Evolutionary conservation across 768 basidiomycete species (phyloP), one percentile per base, ranked within the genome.

Genomic region (Hypholoma fasciculare): DNA sequence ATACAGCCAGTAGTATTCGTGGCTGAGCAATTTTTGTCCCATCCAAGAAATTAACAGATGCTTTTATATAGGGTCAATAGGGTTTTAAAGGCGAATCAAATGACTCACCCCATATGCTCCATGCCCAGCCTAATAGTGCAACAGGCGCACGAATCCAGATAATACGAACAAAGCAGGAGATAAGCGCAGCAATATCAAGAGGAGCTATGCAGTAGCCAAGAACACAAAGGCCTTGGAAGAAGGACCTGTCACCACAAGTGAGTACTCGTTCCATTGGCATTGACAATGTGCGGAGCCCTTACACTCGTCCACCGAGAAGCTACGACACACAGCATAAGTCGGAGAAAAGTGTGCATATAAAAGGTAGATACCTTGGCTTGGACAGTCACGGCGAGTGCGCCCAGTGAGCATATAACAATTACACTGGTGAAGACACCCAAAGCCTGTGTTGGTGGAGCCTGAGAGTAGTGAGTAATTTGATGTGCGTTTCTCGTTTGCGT

Each of bases 121-220:
- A 98, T 38, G 82, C 94, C 90, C 94, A 96, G 12, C 93, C 90
- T 17, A 87, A 79, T 26, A 96, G 71, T 46, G 94, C 89, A 30
- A 98, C 72, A 9, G 96, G 96, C 30, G 87, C 88, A 56, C 96
- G 84, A 57, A 98, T 78, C 75, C 90, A 97, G 49, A 98, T 88
- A 27, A 87, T 74, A 46, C 83, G 90, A 14, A 98, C 86, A 64
- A 96, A 94, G 65, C 88, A 89, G 1, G 93, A 83, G 46, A 97
- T 81, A 30, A 98, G 75, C 2, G 95, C 95, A 7, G 96, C 96
- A 43, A 96, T 85, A 61, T 96, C 84, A 51, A 98, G 82, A 13
- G 96, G 96, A 7, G 94, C 96, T 55, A 98, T 83, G 67, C 96
- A 98, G 67, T 98, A 98, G 0, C 96, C 96, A 3, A 98, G 79